Base-by-base conservation (phyloP, 495 filamentous ascomycete species). In the Alectoria sarmentosa region DNA sequence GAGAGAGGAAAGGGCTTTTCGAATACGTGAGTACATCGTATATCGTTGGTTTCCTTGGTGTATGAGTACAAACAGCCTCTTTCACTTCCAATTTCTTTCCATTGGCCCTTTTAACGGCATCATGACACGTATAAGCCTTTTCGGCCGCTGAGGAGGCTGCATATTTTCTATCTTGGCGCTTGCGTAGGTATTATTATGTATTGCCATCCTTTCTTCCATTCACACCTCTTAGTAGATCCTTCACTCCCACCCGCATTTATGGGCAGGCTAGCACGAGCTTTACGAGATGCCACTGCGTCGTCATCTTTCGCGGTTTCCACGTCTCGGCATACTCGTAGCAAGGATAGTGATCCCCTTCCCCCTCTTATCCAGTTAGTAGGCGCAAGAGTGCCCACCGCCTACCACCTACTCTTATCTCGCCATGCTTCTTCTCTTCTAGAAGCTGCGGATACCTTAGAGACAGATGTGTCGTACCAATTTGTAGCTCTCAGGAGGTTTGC, bases 311-410 rank as follows among this genome's bases (percentile, higher is more conserved):
- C 36, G 5, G 14, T 32, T 42, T 8, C 15, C 38, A 36, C 11
- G 7, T 37, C 38, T 57, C n/a, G 61, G 38, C 52, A 56, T 26
- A n/a, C n/a, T n/a, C n/a, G n/a, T n/a, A 38, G 23, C 61, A 36
- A 44, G 61, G 61, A 63, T 63, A 36, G 26, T 30, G 52, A 63
- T 63, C 61, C 48, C 32, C 61, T 23, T 13, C 44, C 49, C 26
- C 2, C 21, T 19, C 2, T 34, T 21, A 55, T 55, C 28, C 28
- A 55, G 34, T 55, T 7, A 34, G 52, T 9, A n/a, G 17, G 52
- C 30, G 52, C 52, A 55, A 10, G 15, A 6, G 34, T 34, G 10
- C 52, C 30, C 52, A 55, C 52, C 52, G 30, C 17, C 52, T 55
- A 28, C 30, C 52, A 55, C 52, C 52, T 15, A 7, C 52, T 55